Evolutionary conservation across 108 stramenopile species (phyloP), one percentile per base, ranked within the genome.

Genomic region (Pseudonitzschia multiseries): DNA sequence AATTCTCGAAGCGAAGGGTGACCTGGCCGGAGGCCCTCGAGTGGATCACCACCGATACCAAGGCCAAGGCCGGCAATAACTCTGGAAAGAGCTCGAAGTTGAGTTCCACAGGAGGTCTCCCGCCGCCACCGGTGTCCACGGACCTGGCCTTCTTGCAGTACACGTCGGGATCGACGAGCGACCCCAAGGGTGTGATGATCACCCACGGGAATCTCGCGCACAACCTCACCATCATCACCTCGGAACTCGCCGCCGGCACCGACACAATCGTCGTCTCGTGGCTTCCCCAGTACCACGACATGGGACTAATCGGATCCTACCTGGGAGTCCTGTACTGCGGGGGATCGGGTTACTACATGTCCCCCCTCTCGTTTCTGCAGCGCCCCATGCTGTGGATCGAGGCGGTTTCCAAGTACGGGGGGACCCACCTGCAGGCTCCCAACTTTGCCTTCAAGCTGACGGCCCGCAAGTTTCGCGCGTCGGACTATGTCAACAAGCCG

Each of bases 281-380:
- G 98, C 84, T 99, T n/a, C 99, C 96, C 0, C 99, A 99, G 83
- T 99, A 99, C 79, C 99, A 99, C 73, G 99, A 99, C 76, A 99
- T 99, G 99, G 99, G 98, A 21, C 83, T 99, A 44, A 99, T 99
- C 64, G 99, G 98, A 42, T 89, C 92, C 10, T 87, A 97, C 50
- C 80, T 99, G 5, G 98, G 98, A 27, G 65, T 85, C 9, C 73
- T 98, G 18, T 99, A 95, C 65, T 98, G 98, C 71, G 98, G 99
- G 12, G 98, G 98, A 51, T 80, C 78, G 57, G 98, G 98, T 0
- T 96, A 87, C 72, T 99, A 99, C 86, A 84, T 98, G 86, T 96
- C 95, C 18, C 99, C 98, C 0, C 70, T 99, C 18, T 81, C 90
- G 24, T 99, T 99, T 65, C 69, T 99, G 28, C 86, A 97, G 68